Evolutionary conservation across 495 filamentous ascomycete species (phyloP).

Genomic region (Hamigera avellanea): DNA sequence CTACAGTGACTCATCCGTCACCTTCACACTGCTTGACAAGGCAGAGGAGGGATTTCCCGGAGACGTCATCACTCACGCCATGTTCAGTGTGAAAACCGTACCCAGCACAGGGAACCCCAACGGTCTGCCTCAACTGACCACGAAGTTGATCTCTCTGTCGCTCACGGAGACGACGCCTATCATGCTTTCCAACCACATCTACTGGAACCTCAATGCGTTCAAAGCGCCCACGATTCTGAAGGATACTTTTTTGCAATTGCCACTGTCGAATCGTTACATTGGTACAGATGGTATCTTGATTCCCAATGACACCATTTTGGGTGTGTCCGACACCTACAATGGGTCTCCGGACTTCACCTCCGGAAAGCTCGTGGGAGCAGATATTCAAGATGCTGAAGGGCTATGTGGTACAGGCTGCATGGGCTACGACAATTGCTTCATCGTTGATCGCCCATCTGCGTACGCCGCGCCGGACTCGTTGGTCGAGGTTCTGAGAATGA

Average conservation of each 20-base stretch:
- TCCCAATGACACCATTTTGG: slow-evolving; percentile 62
- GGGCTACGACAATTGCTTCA: slow-evolving; percentile 67
- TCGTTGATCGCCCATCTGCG: slow-evolving; percentile 53
- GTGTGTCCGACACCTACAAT: slow-evolving; percentile 43
- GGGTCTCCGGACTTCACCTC: slow-evolving; percentile 64
- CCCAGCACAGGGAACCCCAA: slow-evolving; percentile 26
- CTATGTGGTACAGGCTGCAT: slow-evolving; percentile 64
- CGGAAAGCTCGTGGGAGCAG: slow-evolving; percentile 64
- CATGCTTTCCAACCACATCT: slow-evolving; percentile 73
- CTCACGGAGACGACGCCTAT: slow-evolving; percentile 71
- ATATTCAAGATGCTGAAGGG: slow-evolving; percentile 46
- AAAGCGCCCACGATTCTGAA: slow-evolving; percentile 55
- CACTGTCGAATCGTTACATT: slow-evolving; percentile 56
- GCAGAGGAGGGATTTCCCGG: slow-evolving; percentile 71
- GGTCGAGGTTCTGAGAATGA: slow-evolving; percentile 48
- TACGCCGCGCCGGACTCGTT: slow-evolving; percentile 51
- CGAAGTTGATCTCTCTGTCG: slow-evolving; percentile 48
- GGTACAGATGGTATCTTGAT: slow-evolving; percentile 67
- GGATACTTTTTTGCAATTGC: slow-evolving; percentile 59
- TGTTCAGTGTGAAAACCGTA: slow-evolving; percentile 46
- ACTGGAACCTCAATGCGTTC: slow-evolving; percentile 86
- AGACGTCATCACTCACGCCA: slow-evolving; percentile 65
- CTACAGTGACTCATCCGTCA: slow-evolving; percentile 55
- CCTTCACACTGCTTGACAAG: slow-evolving; percentile 68
- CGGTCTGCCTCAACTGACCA: slow-evolving; percentile 33